Evolutionary conservation across 2,329 filamentous ascomycete species (phyloP), one percentile per base, ranked within the genome.

Genomic region (Exophiala phaeomuriformis): DNA sequence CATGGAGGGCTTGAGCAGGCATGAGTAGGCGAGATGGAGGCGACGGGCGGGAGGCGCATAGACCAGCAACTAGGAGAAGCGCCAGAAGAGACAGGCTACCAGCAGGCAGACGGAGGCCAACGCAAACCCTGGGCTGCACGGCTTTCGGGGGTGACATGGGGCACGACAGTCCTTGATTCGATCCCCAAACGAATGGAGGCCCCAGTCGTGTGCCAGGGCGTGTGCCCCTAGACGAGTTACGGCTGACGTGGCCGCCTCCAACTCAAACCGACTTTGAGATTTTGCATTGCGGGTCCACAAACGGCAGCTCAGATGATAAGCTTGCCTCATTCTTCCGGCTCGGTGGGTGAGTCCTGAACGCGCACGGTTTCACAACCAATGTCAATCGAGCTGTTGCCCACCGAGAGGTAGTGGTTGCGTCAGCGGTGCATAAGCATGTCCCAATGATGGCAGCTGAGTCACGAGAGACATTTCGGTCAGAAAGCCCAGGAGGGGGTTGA

Each of bases 341-440:
- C 47, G 48, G 47, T 54, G 55, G 51, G 19, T 19, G 19, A 19
- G 19, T 19, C 19, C 19, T 19, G 19, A 19, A 19, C 19, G 19
- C 19, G 19, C 19, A 19, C 19, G 19, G 19, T 19, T 19, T 19
- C 19, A 19, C 30, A 47, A 4, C 32, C 4, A 47, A 4, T 10
- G n/a, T 8, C 8, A 29, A 12, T 32, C 30, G 29, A 35, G 19
- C 7, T 44, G 6, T 8, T 6, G 36, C 31, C 10, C 9, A n/a
- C 31, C 51, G 43, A 52, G 8, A 30, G 12, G 12, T 47, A 30
- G 9, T 19, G 28, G 32, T 49, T 53, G 55, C 47, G 51, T 52
- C 41, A 52, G 41, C 29, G 41, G 49, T 35, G 47, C 51, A 52
- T 51, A 43, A 50, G 42, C 9, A 47, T 35, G 19, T 43, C 44